A percentile compares a stretch with the other conserved stretches of the same genome.
Conservation (phyloP, 116 monocot genomes). For the Trichopus zeylanicus region DNA sequence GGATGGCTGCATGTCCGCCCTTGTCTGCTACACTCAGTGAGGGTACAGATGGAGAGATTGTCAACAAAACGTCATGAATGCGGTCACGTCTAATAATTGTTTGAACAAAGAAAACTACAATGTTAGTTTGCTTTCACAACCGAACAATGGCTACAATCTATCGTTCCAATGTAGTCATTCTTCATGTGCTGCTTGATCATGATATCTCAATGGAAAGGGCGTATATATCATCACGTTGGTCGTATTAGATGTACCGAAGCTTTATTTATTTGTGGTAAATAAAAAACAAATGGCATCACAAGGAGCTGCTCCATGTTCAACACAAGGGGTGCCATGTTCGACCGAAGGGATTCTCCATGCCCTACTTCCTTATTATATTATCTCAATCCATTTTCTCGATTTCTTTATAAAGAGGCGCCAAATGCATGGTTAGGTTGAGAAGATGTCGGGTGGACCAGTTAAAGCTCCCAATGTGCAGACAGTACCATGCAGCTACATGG, state of each 20-base stretch:
- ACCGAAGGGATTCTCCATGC: neutral
- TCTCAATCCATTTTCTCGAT: neutral
- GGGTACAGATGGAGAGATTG: too few species aligned
- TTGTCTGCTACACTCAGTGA: too few species aligned
- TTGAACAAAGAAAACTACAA: too few species aligned
- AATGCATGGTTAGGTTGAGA: neutral
- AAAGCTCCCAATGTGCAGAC: neutral
- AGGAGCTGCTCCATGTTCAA: slow-evolving; percentile 2
- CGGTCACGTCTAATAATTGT: too few species aligned
- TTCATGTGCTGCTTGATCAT: too few species aligned
- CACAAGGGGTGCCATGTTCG: slow-evolving; percentile 3
- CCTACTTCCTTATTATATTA: neutral
- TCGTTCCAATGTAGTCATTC: too few species aligned
- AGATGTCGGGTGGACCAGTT: neutral
- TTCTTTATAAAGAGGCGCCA: neutral
- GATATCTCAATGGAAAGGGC: too few species aligned
- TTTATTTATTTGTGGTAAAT: neutral
- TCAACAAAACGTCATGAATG: too few species aligned
- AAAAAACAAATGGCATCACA: neutral
- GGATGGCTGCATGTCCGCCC: too few species aligned
- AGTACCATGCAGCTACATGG: neutral
- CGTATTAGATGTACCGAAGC: neutral
- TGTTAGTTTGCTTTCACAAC: too few species aligned
- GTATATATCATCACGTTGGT: too few species aligned
- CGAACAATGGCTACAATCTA: too few species aligned